phyloP scores from a whole-genome alignment of 1,284 basidiomycete genomes.

The Cystobasidiaceae sp. region DNA sequence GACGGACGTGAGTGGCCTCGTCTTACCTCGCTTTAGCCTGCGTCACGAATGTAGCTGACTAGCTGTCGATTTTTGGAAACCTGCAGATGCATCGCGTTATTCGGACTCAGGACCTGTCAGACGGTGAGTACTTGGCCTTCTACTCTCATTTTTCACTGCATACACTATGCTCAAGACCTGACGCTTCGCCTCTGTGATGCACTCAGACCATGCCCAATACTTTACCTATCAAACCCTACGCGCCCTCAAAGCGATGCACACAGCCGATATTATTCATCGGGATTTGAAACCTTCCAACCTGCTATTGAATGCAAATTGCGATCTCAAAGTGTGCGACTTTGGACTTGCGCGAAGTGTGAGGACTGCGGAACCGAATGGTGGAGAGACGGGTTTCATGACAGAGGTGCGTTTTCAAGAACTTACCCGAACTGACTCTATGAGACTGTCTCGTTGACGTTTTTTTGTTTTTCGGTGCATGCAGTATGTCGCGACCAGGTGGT shows the following conservation, averaged over 20 bases:
- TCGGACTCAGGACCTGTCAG: slow-evolving; percentile 71
- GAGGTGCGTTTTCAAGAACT: slow-evolving; percentile 63
- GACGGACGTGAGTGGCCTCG: slow-evolving; percentile 51
- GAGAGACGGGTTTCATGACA: slow-evolving; percentile 81
- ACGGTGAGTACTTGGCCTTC: slow-evolving; percentile 46
- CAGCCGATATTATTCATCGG: slow-evolving; percentile 48
- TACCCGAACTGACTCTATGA: neutral
- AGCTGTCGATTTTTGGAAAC: neutral
- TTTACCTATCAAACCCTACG: slow-evolving; percentile 47
- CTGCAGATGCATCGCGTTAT: slow-evolving; percentile 73
- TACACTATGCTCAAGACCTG: no score
- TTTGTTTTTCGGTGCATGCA: no score
- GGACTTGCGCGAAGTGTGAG: slow-evolving; percentile 65
- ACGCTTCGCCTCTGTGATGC: no score
- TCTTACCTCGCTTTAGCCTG: neutral
- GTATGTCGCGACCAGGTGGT: slow-evolving; percentile 95
- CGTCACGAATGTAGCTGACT: neutral
- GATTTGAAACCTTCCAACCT: slow-evolving; percentile 49
- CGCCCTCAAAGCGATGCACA: slow-evolving; percentile 47
- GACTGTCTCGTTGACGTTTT: no score
- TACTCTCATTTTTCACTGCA: no score
- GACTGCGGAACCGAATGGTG: slow-evolving; percentile 65
- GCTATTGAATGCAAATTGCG: slow-evolving; percentile 48
- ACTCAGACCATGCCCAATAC: slow-evolving; percentile 43
- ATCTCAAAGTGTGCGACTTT: slow-evolving; percentile 71